Base-by-base conservation (phyloP, 352 stramenopile species). In the Thraustotheca clavata region DNA sequence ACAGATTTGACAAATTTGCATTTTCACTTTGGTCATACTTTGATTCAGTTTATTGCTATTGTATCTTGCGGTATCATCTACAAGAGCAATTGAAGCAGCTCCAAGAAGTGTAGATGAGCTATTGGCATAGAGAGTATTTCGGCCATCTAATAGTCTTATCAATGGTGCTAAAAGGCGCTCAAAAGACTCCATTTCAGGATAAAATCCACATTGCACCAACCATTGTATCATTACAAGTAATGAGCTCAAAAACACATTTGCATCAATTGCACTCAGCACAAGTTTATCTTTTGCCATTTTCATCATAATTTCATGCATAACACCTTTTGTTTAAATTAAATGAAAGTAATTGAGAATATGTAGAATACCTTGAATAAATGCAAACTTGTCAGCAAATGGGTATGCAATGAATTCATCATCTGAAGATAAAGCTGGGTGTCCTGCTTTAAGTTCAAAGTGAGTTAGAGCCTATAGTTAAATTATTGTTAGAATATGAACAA, bases 341-440 rank as follows among this genome's bases (percentile, higher is more conserved):
- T 24, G 4, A n/a, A 24, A 24, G 2, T 5, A n/a, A 47, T 27
- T n/a, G 27, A n/a, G 27, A 2, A 27, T 47, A 27, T 47, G 11
- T 48, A 16, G n/a, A 12, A 29, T 50, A 65, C 57, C 57, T 65
- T 65, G 57, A 11, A 65, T 41, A 46, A 65, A 65, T 5, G 57
- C 57, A 54, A 65, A 65, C 39, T 65, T 65, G 57, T 65, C 57
- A 31, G 57, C 57, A 36, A 55, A 65, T n/a, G 57, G 57, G 27
- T 65, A 65, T 32, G 57, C n/a, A 48, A 65, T 65, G 38, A 65
- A 65, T 29, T 29, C 57, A 46, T 65, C 57, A 22, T 65, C 57
- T 2, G 57, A 65, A 11, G 38, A 41, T 7, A 65, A 46, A 18
- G 57, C 57, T 1, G 57, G 57, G 46, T 65, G 57, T n/a, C 57